A percentile compares a stretch with the other conserved stretches of the same genome.
Evolutionary conservation across 768 basidiomycete genomes (phyloP).

Genomic region (Suillus tomentosus): DNA sequence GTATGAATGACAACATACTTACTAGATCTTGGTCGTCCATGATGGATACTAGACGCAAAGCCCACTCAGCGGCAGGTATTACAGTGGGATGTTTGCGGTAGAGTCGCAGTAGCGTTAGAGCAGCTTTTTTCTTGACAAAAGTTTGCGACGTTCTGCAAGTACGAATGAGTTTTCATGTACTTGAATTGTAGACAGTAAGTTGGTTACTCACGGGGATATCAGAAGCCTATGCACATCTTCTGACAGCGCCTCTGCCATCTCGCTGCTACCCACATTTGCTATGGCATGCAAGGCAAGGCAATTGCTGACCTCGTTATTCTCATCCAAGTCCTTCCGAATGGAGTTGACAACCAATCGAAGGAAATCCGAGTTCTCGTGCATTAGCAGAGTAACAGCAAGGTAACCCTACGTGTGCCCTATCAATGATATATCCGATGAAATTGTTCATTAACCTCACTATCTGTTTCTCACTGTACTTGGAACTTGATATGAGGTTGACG

Average conservation of each 20-base stretch:
- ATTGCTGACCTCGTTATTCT: conserved; percentile 92
- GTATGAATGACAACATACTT: conserved; percentile 17
- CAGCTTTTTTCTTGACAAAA: conserved; percentile 99
- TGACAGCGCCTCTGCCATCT: conserved; percentile 95
- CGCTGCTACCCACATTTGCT: conserved; percentile 95
- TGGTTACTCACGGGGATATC: conserved; percentile 79
- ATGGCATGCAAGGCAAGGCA: conserved; percentile 97
- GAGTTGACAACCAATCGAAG: conserved; percentile 97
- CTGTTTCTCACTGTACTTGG: conserved; percentile 98
- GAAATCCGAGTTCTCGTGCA: conserved; percentile 99
- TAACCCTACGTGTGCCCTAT: conserved; percentile 67
- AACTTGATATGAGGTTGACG: conserved; percentile 93
- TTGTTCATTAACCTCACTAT: conserved; percentile 63
- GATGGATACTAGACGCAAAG: conserved; percentile 87
- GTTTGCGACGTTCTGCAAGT: conserved; percentile 81
- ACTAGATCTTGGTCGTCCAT: conserved; percentile 94
- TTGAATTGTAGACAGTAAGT: conserved; percentile 3
- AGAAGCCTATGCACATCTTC: conserved; percentile 94
- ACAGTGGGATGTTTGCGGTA: conserved; percentile 97
- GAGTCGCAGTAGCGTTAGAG: conserved; percentile 85
- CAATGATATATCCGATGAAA: not conserved
- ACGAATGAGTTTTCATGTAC: conserved; percentile 18
- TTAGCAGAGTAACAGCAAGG: conserved; percentile 92
- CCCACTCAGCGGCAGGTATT: conserved; percentile 94
- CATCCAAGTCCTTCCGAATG: conserved; percentile 95